Evolutionary conservation across 192 early-diverging fungal genomes (phyloP).

Genomic region (Linnemannia exigua): DNA sequence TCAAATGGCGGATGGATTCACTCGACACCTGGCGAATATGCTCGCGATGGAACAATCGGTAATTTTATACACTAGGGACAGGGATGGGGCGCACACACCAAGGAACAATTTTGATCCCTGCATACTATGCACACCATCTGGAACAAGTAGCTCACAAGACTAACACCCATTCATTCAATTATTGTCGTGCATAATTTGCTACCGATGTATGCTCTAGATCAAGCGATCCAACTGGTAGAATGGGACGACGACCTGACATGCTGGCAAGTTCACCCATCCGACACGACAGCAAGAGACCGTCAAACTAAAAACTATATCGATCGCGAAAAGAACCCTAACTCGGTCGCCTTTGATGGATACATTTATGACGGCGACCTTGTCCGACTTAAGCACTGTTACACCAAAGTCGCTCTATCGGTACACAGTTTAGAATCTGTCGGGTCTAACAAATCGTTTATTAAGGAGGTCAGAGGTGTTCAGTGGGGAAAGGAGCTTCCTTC

Average conservation of each 20-base stretch:
- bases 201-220: neutral
- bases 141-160: too few relatives aligned
- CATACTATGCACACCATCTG: too few relatives aligned
- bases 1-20: slow-evolving; percentile 83
- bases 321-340: neutral
- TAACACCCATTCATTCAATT: too few relatives aligned
- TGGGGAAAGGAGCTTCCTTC: neutral
- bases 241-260: slow-evolving; percentile 26
- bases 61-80: too few relatives aligned
- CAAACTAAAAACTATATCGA: neutral
- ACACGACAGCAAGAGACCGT: neutral
- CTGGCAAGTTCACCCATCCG: slow-evolving; percentile 14
- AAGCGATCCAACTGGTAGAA: slow-evolving; percentile 26
- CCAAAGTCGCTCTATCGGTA: slow-evolving; percentile 12
- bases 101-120: too few relatives aligned
- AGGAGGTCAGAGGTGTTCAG: slow-evolving; percentile 15
- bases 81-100: too few relatives aligned
- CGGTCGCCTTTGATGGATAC: neutral
- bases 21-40: slow-evolving; percentile 55
- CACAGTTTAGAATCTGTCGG: slow-evolving; percentile 3
- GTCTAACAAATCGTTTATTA: slow-evolving; percentile 28
- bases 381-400: slow-evolving; percentile 5
- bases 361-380: slow-evolving; percentile 11
- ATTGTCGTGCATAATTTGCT: too few relatives aligned
- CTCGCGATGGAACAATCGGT: slow-evolving; percentile 15